A percentile compares a stretch with the other conserved stretches of the same genome.
Conservation (phyloP, 805 yeast genomes). For the Gaillardinia entomophila region DNA sequence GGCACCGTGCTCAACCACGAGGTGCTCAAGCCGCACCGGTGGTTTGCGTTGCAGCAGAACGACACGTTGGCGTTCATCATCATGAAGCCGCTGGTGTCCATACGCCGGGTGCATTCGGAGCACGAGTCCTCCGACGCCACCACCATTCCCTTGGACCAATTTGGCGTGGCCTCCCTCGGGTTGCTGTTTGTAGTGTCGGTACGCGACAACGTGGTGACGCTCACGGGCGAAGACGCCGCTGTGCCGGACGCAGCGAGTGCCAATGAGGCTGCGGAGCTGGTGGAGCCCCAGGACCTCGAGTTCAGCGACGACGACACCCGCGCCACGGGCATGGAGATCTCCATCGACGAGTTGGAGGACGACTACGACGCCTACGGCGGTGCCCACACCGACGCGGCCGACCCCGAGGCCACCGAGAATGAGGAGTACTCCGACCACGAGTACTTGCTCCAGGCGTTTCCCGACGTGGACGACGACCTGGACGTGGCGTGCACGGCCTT, state of each 20-base stretch:
- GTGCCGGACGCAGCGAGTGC: no score
- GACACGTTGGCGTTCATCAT: slow-evolving; percentile 33
- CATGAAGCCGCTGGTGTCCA: slow-evolving; percentile 20
- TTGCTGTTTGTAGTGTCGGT: no score
- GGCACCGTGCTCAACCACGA: slow-evolving; percentile 30
- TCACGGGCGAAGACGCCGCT: no score
- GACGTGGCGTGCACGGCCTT: no score
- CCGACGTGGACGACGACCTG: no score
- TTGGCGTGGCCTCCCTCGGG: slow-evolving; percentile 16
- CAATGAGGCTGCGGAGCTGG: no score
- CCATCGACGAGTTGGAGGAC: slow-evolving; percentile 15
- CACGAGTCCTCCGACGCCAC: slow-evolving; percentile 8
- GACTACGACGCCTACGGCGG: no score
- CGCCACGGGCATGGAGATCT: slow-evolving; percentile 14
- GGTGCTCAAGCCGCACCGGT: slow-evolving; percentile 15
- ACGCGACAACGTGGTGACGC: no score
- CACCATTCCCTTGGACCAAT: slow-evolving; percentile 14
- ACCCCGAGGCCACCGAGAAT: no score
- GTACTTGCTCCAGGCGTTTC: no score
- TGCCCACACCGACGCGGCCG: no score
- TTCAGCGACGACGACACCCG: slow-evolving; percentile 11
- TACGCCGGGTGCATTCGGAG: slow-evolving; percentile 7
- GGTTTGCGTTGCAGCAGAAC: slow-evolving; percentile 12
- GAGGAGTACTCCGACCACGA: no score
- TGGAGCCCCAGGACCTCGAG: slow-evolving; percentile 7